These are phyloP conservation scores for Coemansia sp. DNA, from an alignment of 192 early-diverging fungal genomes.

Conservation along the genomic window DNA sequence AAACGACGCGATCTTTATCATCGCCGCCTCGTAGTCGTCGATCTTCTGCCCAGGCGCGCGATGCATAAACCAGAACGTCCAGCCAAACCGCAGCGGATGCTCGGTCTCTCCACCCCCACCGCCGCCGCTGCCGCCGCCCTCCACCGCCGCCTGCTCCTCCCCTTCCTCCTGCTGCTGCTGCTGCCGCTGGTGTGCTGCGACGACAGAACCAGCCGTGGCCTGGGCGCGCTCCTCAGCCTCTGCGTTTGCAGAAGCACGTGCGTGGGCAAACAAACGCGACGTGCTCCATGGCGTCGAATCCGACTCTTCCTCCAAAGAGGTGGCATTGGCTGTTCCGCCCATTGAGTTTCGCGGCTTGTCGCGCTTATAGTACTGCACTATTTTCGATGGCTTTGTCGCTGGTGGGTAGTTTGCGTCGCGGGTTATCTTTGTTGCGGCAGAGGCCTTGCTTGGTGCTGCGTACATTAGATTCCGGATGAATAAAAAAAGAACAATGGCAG, in stretches of 20 bases:
- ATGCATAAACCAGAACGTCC: conserved; percentile 96
- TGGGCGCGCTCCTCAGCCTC: neutral
- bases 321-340: neutral
- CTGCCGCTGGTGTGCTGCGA: neutral
- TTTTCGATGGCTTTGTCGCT: conserved; percentile 22
- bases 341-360: conserved; percentile 13
- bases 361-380: conserved; percentile 37
- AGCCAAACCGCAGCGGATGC: conserved; percentile 74
- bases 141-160: no score
- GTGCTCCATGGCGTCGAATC: conserved; percentile 19
- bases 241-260: neutral
- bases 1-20: conserved; percentile 84
- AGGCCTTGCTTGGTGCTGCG: conserved; percentile 26
- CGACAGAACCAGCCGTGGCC: neutral
- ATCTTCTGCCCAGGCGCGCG: conserved; percentile 82
- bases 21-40: conserved; percentile 79
- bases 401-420: conserved; percentile 22
- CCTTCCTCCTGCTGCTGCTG: no score
- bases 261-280: conserved; percentile 13
- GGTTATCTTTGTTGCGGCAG: conserved; percentile 20
- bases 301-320: neutral
- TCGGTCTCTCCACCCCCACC: neutral
- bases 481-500: no score
- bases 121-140: neutral
- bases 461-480: conserved; percentile 22